Percentiles rank a stretch among this genome's conserved stretches.
phyloP scores from a whole-genome alignment of 345 rosid genomes.

The Rhodamnia rubescens region DNA sequence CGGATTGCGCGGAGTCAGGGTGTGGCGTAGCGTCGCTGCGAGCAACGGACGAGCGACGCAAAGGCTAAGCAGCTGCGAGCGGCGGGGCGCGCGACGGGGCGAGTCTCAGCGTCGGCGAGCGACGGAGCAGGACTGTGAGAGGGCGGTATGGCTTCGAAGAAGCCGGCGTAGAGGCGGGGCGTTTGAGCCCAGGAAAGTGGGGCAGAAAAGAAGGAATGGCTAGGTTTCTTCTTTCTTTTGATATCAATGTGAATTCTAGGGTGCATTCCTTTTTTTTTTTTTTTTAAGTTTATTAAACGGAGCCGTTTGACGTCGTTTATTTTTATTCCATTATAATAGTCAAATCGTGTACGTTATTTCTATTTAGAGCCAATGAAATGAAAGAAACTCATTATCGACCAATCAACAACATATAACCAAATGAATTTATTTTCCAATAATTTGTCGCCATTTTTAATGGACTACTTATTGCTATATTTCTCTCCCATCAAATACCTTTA shows the following conservation, averaged over 20 bases:
- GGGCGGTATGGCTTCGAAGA: background rate
- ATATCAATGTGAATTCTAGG: too few relatives aligned
- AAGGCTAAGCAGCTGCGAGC: background rate
- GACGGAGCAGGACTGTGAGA: background rate
- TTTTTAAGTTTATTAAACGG: too few relatives aligned
- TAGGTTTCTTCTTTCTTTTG: background rate
- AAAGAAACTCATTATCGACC: background rate
- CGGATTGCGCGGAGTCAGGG: background rate
- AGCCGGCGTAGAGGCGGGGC: background rate
- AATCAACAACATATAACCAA: background rate
- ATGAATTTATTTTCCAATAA: background rate
- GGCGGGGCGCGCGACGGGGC: background rate
- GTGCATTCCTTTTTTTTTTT: too few relatives aligned
- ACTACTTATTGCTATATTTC: background rate
- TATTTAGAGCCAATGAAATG: background rate
- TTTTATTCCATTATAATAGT: too few relatives aligned
- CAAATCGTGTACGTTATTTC: too few relatives aligned
- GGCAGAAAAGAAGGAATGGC: background rate
- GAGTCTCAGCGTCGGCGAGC: background rate
- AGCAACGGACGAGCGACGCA: background rate
- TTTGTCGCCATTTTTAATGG: background rate
- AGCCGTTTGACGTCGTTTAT: too few relatives aligned
- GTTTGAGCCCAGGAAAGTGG: background rate
- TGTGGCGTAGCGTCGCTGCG: background rate
- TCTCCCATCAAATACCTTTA: background rate